Conservation (phyloP, 2,329 filamentous ascomycete genomes). For the Thielaviopsis ethacetica region DNA sequence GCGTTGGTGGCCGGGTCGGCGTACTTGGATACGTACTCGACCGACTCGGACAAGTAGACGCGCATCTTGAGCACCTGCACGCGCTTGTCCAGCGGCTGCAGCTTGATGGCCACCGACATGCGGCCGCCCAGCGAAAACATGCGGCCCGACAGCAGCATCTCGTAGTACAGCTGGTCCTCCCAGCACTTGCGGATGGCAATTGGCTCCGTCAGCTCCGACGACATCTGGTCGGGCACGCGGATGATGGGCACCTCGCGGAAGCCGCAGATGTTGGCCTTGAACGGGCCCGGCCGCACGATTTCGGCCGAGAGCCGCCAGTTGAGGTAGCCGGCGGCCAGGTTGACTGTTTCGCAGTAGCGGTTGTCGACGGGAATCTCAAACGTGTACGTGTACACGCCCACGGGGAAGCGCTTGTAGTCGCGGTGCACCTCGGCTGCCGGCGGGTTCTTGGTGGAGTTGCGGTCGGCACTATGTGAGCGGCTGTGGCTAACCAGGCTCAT, state of each 20-base stretch:
- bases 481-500: slow-evolving; percentile 29
- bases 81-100: slow-evolving; percentile 71
- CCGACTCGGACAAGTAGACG: slow-evolving; percentile 76
- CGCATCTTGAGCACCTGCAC: slow-evolving; percentile 88
- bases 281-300: slow-evolving; percentile 74
- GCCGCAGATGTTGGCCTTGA: slow-evolving; percentile 75
- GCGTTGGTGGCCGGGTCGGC: slow-evolving; percentile 4
- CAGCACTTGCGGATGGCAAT: slow-evolving; percentile 87
- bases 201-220: slow-evolving; percentile 77
- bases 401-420: slow-evolving; percentile 73
- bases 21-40: slow-evolving; percentile 61
- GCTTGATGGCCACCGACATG: slow-evolving; percentile 85
- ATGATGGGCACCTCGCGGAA: slow-evolving; percentile 70
- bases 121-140: slow-evolving; percentile 78
- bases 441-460: slow-evolving; percentile 41
- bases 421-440: slow-evolving; percentile 47
- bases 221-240: slow-evolving; percentile 71
- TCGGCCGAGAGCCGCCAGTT: slow-evolving; percentile 77
- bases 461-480: slow-evolving; percentile 72
- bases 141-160: slow-evolving; percentile 91
- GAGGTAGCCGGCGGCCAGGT: slow-evolving; percentile 70
- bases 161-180: slow-evolving; percentile 91
- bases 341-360: slow-evolving; percentile 74
- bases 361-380: slow-evolving; percentile 87
- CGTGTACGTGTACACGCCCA: slow-evolving; percentile 49